These are phyloP conservation scores for Aulographum hederae DNA, from an alignment of 2,329 filamentous ascomycete species.

Conservation along the genomic window DNA sequence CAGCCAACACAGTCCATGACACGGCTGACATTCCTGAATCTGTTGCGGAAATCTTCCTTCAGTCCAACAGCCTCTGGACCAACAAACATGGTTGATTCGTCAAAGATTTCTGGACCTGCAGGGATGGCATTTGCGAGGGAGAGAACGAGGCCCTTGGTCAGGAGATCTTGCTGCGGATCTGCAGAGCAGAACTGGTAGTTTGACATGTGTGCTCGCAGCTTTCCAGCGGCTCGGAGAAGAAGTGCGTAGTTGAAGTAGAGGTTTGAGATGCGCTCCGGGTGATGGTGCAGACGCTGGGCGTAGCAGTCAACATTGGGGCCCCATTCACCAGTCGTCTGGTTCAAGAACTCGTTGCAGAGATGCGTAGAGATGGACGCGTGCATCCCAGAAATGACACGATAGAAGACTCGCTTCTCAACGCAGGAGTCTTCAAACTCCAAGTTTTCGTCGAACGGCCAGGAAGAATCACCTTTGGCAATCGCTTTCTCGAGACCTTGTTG, in stretches of 20 bases:
- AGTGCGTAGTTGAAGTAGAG: constrained; percentile 98
- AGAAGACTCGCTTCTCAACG: constrained; percentile 96
- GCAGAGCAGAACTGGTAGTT: constrained; percentile 85
- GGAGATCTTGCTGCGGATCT: constrained; percentile 58
- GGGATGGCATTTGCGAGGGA: constrained; percentile 53
- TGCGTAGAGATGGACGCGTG: constrained; percentile 95
- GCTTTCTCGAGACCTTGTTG: constrained; percentile 42
- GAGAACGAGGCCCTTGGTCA: constrained; percentile 69
- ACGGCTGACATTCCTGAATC: constrained; percentile 89
- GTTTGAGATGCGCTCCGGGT: constrained; percentile 87
- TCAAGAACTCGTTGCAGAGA: constrained; percentile 88
- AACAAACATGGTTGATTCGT: constrained; percentile 90
- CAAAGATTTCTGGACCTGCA: constrained; percentile 59
- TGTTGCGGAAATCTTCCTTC: constrained; percentile 93
- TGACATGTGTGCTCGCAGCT: constrained; percentile 65
- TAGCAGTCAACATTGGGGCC: constrained; percentile 82
- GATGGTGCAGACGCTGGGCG: constrained; percentile 61
- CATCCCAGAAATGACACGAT: constrained; percentile 90
- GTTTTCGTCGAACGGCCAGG: constrained; percentile 41
- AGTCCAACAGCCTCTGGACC: constrained; percentile 45
- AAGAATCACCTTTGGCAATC: constrained; percentile 26
- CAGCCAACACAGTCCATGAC: constrained; percentile 98
- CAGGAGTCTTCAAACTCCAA: constrained; percentile 80
- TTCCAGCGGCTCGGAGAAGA: constrained; percentile 78
- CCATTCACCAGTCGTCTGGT: constrained; percentile 89